Evolutionary conservation across 2,329 filamentous ascomycete genomes (phyloP).

Genomic region (Verticillium nubilum): DNA sequence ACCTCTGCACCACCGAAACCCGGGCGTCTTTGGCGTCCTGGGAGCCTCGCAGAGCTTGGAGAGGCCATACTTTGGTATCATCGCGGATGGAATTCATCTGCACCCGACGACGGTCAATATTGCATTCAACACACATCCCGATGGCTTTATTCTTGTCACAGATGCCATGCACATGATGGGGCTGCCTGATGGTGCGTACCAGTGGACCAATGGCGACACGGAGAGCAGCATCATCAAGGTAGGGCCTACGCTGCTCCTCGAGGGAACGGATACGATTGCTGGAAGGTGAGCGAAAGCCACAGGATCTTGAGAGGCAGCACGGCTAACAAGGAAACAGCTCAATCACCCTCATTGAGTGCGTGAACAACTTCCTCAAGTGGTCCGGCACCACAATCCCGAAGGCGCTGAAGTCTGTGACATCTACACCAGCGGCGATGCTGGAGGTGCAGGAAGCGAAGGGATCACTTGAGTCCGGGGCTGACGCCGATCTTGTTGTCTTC

Average conservation of each 20-base stretch:
- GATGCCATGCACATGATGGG: constrained; percentile 89
- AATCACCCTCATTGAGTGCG: constrained; percentile 72
- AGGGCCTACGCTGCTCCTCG: constrained; percentile 66
- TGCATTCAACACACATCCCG: constrained; percentile 78
- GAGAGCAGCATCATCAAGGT: constrained; percentile 61
- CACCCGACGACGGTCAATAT: constrained; percentile 87
- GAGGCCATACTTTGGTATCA: constrained; percentile 80
- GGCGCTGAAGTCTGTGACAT: constrained; percentile 67
- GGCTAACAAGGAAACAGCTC: constrained; percentile 36
- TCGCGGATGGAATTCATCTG: constrained; percentile 84
- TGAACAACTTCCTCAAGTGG: constrained; percentile 76
- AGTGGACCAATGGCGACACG: constrained; percentile 71
- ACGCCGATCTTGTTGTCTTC: constrained; percentile 66
- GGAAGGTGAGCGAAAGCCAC: constrained; percentile 51
- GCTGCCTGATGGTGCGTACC: constrained; percentile 75
- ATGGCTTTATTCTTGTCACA: constrained; percentile 82
- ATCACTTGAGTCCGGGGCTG: constrained; percentile 53
- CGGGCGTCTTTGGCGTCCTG: constrained; percentile 81
- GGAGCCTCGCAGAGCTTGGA: constrained; percentile 55
- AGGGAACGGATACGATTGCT: constrained; percentile 74
- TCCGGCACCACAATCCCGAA: constrained; percentile 62
- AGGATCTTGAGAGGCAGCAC: not conserved
- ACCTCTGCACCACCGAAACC: constrained; percentile 84
- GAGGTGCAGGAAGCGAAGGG: constrained; percentile 65
- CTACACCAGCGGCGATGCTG: constrained; percentile 72